phyloP scores from a whole-genome alignment of 371 early-diverging fungal species.

The Globomyces sp. region DNA sequence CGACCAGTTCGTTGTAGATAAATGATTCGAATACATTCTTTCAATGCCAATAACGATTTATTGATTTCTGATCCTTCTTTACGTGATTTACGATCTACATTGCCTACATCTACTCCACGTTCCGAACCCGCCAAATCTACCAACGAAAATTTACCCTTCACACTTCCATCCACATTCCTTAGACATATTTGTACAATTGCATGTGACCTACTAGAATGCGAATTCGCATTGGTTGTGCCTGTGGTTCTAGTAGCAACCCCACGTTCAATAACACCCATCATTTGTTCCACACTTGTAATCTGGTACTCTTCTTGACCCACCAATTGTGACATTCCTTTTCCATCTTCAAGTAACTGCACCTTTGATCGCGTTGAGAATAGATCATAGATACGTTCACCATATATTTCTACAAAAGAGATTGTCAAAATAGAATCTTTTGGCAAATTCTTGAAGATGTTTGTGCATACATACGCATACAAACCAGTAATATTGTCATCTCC shows the following conservation, averaged over 20 bases:
- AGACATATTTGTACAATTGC: slow-evolving; percentile 46
- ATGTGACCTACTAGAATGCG: slow-evolving; percentile 49
- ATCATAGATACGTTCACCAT: slow-evolving; percentile 44
- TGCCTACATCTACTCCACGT: slow-evolving; percentile 44
- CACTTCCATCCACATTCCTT: neutral
- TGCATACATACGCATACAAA: slow-evolving; percentile 29
- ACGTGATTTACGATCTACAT: slow-evolving; percentile 20
- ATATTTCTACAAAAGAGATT: slow-evolving; percentile 48
- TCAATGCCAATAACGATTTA: slow-evolving; percentile 53
- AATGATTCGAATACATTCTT: slow-evolving; percentile 58
- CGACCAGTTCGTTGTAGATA: slow-evolving; percentile 23
- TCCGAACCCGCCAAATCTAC: slow-evolving; percentile 63
- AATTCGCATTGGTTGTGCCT: slow-evolving; percentile 49
- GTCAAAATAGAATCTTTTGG: slow-evolving; percentile 11
- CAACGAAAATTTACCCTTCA: slow-evolving; percentile 37
- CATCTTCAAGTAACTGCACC: slow-evolving; percentile 43
- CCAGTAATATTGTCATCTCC: slow-evolving; percentile 27
- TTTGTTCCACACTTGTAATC: slow-evolving; percentile 23
- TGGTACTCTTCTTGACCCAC: slow-evolving; percentile 31
- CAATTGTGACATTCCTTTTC: slow-evolving; percentile 37
- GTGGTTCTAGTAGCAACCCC: slow-evolving; percentile 37
- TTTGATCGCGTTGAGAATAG: slow-evolving; percentile 29
- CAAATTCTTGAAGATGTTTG: slow-evolving; percentile 21
- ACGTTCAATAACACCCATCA: slow-evolving; percentile 28
- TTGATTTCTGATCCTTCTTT: slow-evolving; percentile 57